Base-by-base conservation (phyloP, 108 stramenopile species). In the Pseudonitzschia delicatissima region DNA sequence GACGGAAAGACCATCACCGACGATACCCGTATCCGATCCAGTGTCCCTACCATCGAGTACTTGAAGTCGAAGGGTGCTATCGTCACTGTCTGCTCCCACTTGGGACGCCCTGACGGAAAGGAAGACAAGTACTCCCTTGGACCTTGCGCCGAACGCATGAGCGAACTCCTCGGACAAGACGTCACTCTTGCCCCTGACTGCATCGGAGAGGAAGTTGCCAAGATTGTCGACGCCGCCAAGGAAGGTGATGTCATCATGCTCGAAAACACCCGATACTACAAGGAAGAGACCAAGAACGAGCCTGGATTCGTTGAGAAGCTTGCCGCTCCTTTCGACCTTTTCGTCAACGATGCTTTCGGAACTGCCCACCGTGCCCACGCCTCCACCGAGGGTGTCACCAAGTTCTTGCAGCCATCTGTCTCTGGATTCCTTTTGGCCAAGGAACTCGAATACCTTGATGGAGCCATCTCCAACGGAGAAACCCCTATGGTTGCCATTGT, bases 331-430 rank as follows among this genome's bases (percentile, higher is more conserved):
- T 91, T 90, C 83, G 90, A 98, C 83, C 48, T 93, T 57, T 94
- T 81, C 83, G 98, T 99, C 66, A 99, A 99, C 84, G 99, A 99
- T 76, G 99, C 99, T 55, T 99, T 99, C 78, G 99, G 99, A 57
- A 99, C 99, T 50, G 99, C 99, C 74, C 99, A 99, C 87, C 96
- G 99, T 71, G 99, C 98, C 62, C 99, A 99, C 79, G 96, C 96
- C 64, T 97, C 96, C 70, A 99, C 98, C 44, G 98, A 98, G 85
- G 99, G 99, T 76, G 98, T 99, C 27, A 91, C 92, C 85, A 93
- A 92, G 86, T 91, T 83, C 89, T 85, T 96, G 52, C 73, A 82
- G 47, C 84, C 94, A 44, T 82, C 87, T 45, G 96, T 95, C 20
- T 86, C 90, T 47, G 98, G 98, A 71, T 96, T 94, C 85, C 84